phyloP scores from a whole-genome alignment of 2,329 filamentous ascomycete genomes.

The Thelonectria olida region DNA sequence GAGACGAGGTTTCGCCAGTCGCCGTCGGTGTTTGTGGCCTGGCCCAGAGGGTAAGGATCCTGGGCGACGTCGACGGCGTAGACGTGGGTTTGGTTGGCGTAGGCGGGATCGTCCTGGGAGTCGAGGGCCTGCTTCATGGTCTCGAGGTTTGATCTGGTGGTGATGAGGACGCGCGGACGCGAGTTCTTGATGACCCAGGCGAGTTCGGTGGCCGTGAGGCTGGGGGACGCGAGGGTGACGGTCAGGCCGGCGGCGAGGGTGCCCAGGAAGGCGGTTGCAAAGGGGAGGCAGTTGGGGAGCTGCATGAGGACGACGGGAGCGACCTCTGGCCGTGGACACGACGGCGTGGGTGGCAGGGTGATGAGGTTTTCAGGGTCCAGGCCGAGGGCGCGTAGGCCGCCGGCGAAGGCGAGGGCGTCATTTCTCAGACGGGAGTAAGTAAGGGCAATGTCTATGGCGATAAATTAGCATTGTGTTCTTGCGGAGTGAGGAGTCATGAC shows the following conservation, averaged over 20 bases:
- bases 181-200: conserved; percentile 53
- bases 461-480: neutral
- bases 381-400: conserved; percentile 46
- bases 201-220: conserved; percentile 50
- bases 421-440: conserved; percentile 45
- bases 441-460: conserved; percentile 45
- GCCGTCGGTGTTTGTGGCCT: conserved; percentile 4
- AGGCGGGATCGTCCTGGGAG: conserved; percentile 44
- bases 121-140: conserved; percentile 47
- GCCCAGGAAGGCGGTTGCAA: conserved; percentile 48
- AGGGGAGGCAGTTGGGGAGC: conserved; percentile 53
- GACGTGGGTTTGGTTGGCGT: conserved; percentile 60
- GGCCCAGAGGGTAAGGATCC: conserved; percentile 45
- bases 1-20: conserved; percentile 72
- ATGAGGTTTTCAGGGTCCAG: conserved; percentile 46
- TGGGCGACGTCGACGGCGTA: conserved; percentile 61
- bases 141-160: conserved; percentile 41
- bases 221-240: conserved; percentile 51
- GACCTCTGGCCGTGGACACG: conserved; percentile 49
- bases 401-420: conserved; percentile 49
- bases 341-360: conserved; percentile 50
- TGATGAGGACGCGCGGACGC: conserved; percentile 49
- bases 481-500: neutral
- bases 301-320: conserved; percentile 54
- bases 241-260: conserved; percentile 52